These are phyloP conservation scores for Lichtheimia ornata DNA, from an alignment of 371 early-diverging fungal genomes.

Conservation along the genomic window DNA sequence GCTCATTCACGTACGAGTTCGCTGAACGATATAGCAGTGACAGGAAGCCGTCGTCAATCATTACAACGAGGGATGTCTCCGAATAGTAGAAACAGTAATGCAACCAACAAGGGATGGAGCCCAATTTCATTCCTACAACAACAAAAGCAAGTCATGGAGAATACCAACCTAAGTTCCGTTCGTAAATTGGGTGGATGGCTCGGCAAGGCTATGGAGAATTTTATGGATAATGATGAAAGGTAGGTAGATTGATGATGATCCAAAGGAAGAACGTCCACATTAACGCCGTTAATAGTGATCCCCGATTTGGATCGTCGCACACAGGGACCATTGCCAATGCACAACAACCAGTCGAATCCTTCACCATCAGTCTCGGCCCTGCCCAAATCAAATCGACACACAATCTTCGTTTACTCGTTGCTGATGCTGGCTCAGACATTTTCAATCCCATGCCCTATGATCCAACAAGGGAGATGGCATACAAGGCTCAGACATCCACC, in stretches of 20 bases:
- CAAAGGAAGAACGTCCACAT: not conserved
- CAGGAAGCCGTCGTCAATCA: slow-evolving; percentile 25
- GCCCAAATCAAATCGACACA: slow-evolving; percentile 73
- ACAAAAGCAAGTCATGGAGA: slow-evolving; percentile 62
- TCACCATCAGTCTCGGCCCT: slow-evolving; percentile 73
- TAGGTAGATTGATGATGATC: slow-evolving; percentile 9
- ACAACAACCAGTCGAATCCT: slow-evolving; percentile 67
- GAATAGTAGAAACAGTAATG: slow-evolving; percentile 1
- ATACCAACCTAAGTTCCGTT: slow-evolving; percentile 57
- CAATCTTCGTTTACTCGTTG: slow-evolving; percentile 65
- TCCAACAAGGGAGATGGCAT: slow-evolving; percentile 57
- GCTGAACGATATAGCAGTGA: slow-evolving; percentile 13
- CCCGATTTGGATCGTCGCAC: slow-evolving; percentile 8
- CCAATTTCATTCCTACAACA: slow-evolving; percentile 69
- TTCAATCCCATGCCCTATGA: slow-evolving; percentile 53
- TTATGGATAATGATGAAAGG: slow-evolving; percentile 60
- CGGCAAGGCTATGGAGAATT: slow-evolving; percentile 74
- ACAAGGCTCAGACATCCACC: slow-evolving; percentile 72
- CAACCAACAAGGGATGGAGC: slow-evolving; percentile 46
- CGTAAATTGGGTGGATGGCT: slow-evolving; percentile 70
- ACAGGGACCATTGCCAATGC: slow-evolving; percentile 11
- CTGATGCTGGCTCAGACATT: slow-evolving; percentile 49
- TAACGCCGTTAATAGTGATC: slow-evolving; percentile 9
- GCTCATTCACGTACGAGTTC: slow-evolving; percentile 30
- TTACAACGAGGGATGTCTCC: slow-evolving; percentile 21